Evolutionary conservation across 2,329 filamentous ascomycete species (phyloP).

Genomic region (Fusarium irregulare): DNA sequence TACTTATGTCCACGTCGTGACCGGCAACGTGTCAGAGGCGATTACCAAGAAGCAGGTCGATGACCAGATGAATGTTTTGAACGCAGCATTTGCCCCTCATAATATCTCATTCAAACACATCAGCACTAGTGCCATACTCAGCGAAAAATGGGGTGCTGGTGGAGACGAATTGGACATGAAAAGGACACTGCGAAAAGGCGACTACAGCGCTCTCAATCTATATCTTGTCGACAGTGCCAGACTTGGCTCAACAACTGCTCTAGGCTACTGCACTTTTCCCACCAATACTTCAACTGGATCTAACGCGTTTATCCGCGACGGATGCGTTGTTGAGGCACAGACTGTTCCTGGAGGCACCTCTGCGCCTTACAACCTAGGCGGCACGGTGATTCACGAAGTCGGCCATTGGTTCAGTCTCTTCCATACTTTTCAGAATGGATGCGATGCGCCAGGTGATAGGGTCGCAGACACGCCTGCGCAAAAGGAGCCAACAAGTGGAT

Average conservation of each 20-base stretch:
- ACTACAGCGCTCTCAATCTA: slow-evolving; percentile 3
- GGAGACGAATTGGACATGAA: background rate
- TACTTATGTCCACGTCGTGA: too few relatives aligned
- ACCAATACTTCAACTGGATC: background rate
- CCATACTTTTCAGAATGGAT: background rate
- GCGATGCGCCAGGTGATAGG: background rate
- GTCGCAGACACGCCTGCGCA: slow-evolving; percentile 1
- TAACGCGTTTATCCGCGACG: background rate
- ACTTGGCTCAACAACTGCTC: background rate
- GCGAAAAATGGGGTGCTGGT: background rate
- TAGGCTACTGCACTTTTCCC: background rate
- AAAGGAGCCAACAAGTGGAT: background rate
- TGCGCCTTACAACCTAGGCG: background rate
- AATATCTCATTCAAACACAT: background rate
- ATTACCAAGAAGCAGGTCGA: background rate
- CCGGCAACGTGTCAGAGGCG: too few relatives aligned
- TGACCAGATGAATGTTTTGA: background rate
- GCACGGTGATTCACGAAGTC: background rate
- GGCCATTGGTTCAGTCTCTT: slow-evolving; percentile 13
- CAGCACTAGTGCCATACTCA: background rate
- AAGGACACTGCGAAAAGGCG: background rate
- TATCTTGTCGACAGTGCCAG: background rate
- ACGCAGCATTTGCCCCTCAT: background rate
- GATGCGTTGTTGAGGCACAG: background rate
- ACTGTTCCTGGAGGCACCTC: background rate